Percentiles rank a stretch among this genome's conserved stretches.
phyloP scores from a whole-genome alignment of 2,329 filamentous ascomycete genomes.

The Stachybotrys elegans region DNA sequence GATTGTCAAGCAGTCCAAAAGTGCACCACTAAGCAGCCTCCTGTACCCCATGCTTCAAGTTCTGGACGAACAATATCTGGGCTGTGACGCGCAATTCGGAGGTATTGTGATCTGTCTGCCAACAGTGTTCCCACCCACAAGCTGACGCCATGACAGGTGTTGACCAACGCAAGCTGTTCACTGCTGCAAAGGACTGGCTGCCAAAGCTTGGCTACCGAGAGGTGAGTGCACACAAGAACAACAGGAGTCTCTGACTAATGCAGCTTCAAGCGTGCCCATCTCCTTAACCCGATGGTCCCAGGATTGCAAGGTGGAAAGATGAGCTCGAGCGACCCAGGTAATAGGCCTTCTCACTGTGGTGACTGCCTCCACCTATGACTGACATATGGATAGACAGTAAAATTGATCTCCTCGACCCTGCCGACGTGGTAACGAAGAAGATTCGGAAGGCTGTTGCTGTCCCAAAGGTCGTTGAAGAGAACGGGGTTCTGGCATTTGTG shows the following conservation, averaged over 20 bases:
- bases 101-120: conserved; percentile 41
- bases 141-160: conserved; percentile 31
- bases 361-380: background rate
- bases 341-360: background rate
- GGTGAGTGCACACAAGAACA: conserved; percentile 29
- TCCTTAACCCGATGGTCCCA: conserved; percentile 73
- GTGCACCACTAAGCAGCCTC: conserved; percentile 57
- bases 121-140: too few relatives aligned
- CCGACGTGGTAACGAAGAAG: conserved; percentile 75
- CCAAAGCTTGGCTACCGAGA: conserved; percentile 81
- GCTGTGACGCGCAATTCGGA: conserved; percentile 84
- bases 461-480: conserved; percentile 73
- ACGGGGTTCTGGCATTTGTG: conserved; percentile 81
- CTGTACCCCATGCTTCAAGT: conserved; percentile 62
- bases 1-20: conserved; percentile 86
- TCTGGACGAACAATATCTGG: conserved; percentile 84
- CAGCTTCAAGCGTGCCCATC: conserved; percentile 32
- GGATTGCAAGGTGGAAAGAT: conserved; percentile 84
- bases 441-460: conserved; percentile 77
- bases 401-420: conserved; percentile 83
- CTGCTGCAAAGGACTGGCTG: conserved; percentile 76
- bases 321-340: conserved; percentile 67
- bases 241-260: too few relatives aligned
- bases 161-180: conserved; percentile 88
- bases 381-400: conserved; percentile 60